Base-by-base conservation (phyloP, 2,329 filamentous ascomycete genomes). In the Penicillium olsonii region DNA sequence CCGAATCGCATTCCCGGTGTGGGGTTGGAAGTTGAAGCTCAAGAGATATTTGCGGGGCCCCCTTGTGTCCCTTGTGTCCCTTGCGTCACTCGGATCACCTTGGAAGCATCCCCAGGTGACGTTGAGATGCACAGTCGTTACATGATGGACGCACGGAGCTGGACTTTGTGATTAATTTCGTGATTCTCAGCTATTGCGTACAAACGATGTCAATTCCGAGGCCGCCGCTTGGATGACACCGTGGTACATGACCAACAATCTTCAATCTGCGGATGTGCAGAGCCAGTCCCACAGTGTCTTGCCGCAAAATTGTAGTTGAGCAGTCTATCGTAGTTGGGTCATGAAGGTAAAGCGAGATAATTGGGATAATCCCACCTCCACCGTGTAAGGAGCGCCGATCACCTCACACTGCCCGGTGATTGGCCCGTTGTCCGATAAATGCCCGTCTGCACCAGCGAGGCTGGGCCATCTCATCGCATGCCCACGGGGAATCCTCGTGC, bases 341-440 rank as follows among this genome's bases (percentile, higher is more conserved):
- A 22, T 15, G 15, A 19, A n/a, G 18, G 15, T 20, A 26, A 35
- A 27, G 29, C 37, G 35, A n/a, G 22, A 45, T 34, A 24, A 20
- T 42, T 46, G 15, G 33, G 15, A 26, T 11, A 29, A 24, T 33
- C 27, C 11, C 11, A 41, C 11, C 14, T 47, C 14, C 18, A 37
- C 37, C 14, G n/a, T 12, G 37, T 14, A 33, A 15, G 11, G 5
- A 38, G 26, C 6, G 52, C 39, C 43, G 53, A 60, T 62, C 59
- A 53, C n/a, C n/a, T 41, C 35, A 41, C 50, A 52, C 42, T 34
- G 11, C 1, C 5, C 34, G 24, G 4, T 60, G 55, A 66, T 66
- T 68, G 63, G 64, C 17, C 22, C 22, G 6, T 50, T 2, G 38
- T 40, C 64, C 65, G 65, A 65, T 48, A 66, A 67, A 59, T 63